phyloP scores from a whole-genome alignment of 805 yeast genomes.

The Candida ficus region DNA sequence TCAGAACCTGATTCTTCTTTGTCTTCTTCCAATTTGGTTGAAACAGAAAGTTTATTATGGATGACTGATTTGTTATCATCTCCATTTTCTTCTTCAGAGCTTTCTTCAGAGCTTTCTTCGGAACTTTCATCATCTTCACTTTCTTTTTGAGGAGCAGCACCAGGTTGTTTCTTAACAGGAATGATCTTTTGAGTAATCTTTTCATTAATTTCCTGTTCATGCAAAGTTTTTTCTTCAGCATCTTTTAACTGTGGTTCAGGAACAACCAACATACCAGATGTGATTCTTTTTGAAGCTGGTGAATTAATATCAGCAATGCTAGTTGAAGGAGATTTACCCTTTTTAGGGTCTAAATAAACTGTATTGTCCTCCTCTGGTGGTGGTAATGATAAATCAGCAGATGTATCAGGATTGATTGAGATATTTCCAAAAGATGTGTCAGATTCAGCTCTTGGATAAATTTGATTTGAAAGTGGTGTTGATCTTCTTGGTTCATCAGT shows the following conservation, averaged over 20 bases:
- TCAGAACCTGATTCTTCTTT: no score
- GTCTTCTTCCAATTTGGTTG: no score
- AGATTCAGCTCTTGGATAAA: constrained; percentile 27
- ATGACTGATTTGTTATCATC: no score
- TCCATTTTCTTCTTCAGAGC: background rate
- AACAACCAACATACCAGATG: constrained; percentile 38
- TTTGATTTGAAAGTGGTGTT: constrained; percentile 36
- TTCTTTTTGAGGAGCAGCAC: no score
- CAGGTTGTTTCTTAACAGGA: constrained; percentile 14
- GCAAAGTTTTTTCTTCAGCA: constrained; percentile 32
- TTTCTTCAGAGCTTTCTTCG: background rate
- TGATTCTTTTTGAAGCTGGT: constrained; percentile 31
- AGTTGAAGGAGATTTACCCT: constrained; percentile 14
- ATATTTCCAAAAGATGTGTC: constrained; percentile 20
- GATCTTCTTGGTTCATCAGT: constrained; percentile 25
- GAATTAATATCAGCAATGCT: constrained; percentile 13
- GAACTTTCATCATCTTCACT: constrained; percentile 1
- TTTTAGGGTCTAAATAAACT: constrained; percentile 21
- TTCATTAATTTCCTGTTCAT: constrained; percentile 32
- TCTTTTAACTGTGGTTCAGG: constrained; percentile 40
- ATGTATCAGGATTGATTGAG: constrained; percentile 25
- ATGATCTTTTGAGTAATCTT: constrained; percentile 19
- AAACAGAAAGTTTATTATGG: no score
- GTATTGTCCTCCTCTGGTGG: constrained; percentile 23
- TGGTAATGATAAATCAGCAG: constrained; percentile 28